Percentiles rank a stretch among this genome's conserved stretches.
These are phyloP conservation scores for Cephaloascus fragrans DNA, from an alignment of 805 yeast species.

Conservation along the genomic window DNA sequence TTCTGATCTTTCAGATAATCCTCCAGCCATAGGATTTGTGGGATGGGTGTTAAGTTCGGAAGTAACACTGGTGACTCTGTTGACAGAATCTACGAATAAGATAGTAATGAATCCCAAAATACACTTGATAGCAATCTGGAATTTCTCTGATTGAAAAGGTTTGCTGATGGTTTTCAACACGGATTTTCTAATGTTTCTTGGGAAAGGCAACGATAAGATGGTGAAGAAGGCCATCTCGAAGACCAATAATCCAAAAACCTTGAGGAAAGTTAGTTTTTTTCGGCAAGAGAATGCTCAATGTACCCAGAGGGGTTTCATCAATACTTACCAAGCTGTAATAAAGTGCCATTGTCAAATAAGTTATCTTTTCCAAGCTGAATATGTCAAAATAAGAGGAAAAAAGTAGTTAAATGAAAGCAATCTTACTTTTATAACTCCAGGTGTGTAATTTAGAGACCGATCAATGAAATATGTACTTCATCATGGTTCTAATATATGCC, in stretches of 20 bases:
- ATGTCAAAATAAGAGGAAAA: no score
- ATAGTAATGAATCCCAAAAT: conserved; percentile 74
- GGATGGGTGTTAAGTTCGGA: conserved; percentile 40
- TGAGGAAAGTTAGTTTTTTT: neutral
- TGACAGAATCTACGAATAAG: conserved; percentile 80
- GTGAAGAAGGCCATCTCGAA: conserved; percentile 74
- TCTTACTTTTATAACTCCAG: no score
- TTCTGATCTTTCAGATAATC: conserved; percentile 59
- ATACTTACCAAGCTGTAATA: neutral
- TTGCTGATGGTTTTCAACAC: conserved; percentile 51
- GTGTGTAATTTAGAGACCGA: no score
- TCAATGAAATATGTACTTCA: no score
- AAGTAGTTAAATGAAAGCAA: no score
- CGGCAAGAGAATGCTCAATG: neutral
- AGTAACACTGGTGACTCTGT: conserved; percentile 64
- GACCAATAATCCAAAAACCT: conserved; percentile 67
- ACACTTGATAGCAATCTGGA: conserved; percentile 73
- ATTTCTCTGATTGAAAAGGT: conserved; percentile 63
- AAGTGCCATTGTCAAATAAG: neutral
- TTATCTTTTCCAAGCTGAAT: no score
- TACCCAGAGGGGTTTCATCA: neutral
- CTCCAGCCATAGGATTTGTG: conserved; percentile 18
- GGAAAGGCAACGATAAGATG: conserved; percentile 77
- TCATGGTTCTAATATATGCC: no score
- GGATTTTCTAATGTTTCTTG: conserved; percentile 61